These are phyloP conservation scores for Colletotrichum acutatum DNA, from an alignment of 2,329 filamentous ascomycete genomes.

Conservation along the genomic window DNA sequence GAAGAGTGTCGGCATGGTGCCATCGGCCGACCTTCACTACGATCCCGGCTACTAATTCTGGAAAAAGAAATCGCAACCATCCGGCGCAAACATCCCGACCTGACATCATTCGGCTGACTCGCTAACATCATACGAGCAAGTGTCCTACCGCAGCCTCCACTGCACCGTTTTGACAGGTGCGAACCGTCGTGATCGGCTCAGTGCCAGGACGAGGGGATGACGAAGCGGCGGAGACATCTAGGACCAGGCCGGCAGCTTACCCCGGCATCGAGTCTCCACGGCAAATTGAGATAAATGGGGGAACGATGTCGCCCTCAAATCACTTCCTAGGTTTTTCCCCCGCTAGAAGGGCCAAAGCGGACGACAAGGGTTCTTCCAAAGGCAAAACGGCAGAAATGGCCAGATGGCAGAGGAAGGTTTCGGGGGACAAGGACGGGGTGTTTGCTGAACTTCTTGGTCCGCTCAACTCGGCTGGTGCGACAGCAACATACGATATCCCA, in stretches of 20 bases:
- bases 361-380: constrained; percentile 4
- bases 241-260: constrained; percentile 6
- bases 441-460: not conserved
- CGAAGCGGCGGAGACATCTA: constrained; percentile 24
- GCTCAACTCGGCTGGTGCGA: constrained; percentile 4
- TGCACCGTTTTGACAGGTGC: constrained; percentile 19
- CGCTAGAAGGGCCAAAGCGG: constrained; percentile 26
- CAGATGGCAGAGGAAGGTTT: not conserved
- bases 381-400: constrained; percentile 15
- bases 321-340: not conserved
- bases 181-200: constrained; percentile 23
- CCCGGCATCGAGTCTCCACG: constrained; percentile 8
- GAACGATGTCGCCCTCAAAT: constrained; percentile 8
- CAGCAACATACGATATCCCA: constrained; percentile 21
- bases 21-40: constrained; percentile 7
- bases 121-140: constrained; percentile 16
- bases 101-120: constrained; percentile 31
- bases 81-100: not conserved
- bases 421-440: not conserved
- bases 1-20: not conserved
- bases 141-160: not conserved
- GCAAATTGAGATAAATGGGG: constrained; percentile 4
- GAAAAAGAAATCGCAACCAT: not conserved
- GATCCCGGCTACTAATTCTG: constrained; percentile 10
- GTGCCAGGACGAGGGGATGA: constrained; percentile 26